These are phyloP conservation scores for Trichoderma aggressivum DNA, from an alignment of 2,329 filamentous ascomycete species.

Conservation along the genomic window DNA sequence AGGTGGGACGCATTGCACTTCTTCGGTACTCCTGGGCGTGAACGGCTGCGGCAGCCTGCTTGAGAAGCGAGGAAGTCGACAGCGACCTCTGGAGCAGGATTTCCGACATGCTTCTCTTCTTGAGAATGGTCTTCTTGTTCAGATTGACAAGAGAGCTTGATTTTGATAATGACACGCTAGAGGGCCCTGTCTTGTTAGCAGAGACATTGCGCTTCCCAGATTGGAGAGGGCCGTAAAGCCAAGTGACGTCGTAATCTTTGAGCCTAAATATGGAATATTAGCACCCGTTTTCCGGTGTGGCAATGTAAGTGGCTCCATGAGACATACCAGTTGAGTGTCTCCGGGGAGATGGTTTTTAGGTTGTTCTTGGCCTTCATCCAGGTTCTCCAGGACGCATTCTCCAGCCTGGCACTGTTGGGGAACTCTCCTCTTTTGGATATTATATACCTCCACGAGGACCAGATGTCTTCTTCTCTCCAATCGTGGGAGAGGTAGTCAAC, in stretches of 20 bases:
- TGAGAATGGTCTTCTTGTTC: conserved; percentile 84
- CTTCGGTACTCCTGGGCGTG: conserved; percentile 70
- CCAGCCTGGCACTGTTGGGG: conserved; percentile 74
- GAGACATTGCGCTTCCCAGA: conserved; percentile 60
- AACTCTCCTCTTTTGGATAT: conserved; percentile 75
- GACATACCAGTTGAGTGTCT: conserved; percentile 83
- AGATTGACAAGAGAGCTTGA: conserved; percentile 61
- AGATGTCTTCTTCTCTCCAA: conserved; percentile 94
- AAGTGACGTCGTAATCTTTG: conserved; percentile 96
- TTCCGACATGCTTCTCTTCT: conserved; percentile 95
- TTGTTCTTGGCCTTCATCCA: conserved; percentile 93
- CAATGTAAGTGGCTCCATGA: not conserved
- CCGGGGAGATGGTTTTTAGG: conserved; percentile 82
- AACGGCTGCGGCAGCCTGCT: conserved; percentile 82
- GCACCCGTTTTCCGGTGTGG: not conserved
- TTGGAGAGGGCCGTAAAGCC: conserved; percentile 92
- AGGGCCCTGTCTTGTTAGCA: conserved; percentile 40
- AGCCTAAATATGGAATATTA: conserved; percentile 58
- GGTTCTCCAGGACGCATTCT: conserved; percentile 96
- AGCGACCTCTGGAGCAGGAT: conserved; percentile 88
- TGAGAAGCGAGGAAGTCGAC: conserved; percentile 82
- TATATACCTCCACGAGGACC: conserved; percentile 95
- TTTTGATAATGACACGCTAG: conserved; percentile 47
- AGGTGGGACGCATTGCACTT: conserved; percentile 48
- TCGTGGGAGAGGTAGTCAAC: conserved; percentile 95